Evolutionary conservation across 371 early-diverging fungal genomes (phyloP), one percentile per base, ranked within the genome.

Genomic region (Basidiobolus heterosporus): DNA sequence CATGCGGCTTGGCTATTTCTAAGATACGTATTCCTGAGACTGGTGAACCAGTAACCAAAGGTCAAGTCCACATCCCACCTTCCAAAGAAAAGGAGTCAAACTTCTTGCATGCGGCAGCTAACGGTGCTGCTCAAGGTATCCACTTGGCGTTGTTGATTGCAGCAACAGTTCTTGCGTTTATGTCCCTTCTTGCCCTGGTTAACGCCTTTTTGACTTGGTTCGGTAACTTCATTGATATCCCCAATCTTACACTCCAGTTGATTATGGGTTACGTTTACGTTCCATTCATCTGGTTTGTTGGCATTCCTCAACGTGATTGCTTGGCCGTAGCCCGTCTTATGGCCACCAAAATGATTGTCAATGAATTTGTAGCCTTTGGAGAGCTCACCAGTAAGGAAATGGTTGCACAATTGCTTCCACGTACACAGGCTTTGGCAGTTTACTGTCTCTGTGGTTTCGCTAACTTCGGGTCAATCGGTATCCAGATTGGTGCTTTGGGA

Each of bases 391-490:
- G 19, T 38, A 1, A 62, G 50, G 35, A 46, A 23, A 15, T 17
- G 11, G 21, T 20, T 1, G 57, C 46, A 21, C 35, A 48, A 0
- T 48, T 79, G 30, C 50, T 66, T 18, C 37, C 51, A 1, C 74
- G 81, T 17, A 65, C 75, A 0, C 42, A 53, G 4, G 24, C 75
- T 20, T 64, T 85, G 44, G 65, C 74, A 1, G 76, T 82, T 21
- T 88, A 85, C 54, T 82, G 88, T 13, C 75, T 88, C 48, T 87
- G 88, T 56, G 88, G 88, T 17, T 91, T 91, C 61, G 89, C 88
- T 51, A 91, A 91, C 64, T 59, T 87, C 41, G 78, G 78, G 8
- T 84, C 84, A 41, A 76, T 89, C 42, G 92, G 89, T 64, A 85
- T 88, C 57, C 87, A 88, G 53, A 78, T 88, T 51, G 82, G 83